A percentile compares a stretch with the other conserved stretches of the same genome.
Conservation (phyloP, 306 rosid genomes). For the Dalbergia cultrata region DNA sequence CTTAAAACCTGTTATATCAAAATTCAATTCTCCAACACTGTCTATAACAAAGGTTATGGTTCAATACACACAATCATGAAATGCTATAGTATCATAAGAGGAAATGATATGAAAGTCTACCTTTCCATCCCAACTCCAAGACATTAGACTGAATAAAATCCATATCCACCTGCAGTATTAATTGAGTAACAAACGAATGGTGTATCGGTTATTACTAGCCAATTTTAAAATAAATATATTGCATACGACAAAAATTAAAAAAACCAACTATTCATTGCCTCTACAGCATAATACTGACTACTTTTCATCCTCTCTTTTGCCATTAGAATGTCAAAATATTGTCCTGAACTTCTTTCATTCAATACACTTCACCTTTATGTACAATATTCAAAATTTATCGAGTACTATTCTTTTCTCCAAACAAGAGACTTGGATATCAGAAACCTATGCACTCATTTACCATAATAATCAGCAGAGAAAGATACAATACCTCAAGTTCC, state of each 20-base stretch:
- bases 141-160: constrained; percentile 78
- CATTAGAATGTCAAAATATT: constrained; percentile 22
- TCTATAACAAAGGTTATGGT: constrained; percentile 19
- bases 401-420: constrained; percentile 20
- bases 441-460: constrained; percentile 37
- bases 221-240: constrained; percentile 36
- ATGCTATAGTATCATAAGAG: not conserved
- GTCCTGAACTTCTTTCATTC: constrained; percentile 11
- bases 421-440: constrained; percentile 8
- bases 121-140: constrained; percentile 75
- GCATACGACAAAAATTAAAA: constrained; percentile 12
- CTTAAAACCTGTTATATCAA: not conserved
- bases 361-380: not conserved
- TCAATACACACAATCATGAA: constrained; percentile 27
- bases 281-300: constrained; percentile 22
- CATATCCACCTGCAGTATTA: constrained; percentile 78
- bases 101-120: constrained; percentile 51
- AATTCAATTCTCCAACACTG: constrained; percentile 1
- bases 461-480: constrained; percentile 33
- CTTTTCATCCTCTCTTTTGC: constrained; percentile 20
- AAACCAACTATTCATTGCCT: not conserved
- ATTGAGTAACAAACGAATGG: constrained; percentile 48
- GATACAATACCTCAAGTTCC: constrained; percentile 79
- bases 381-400: constrained; percentile 29
- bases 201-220: constrained; percentile 39